A percentile compares a stretch with the other conserved stretches of the same genome.
Conservation (phyloP, 495 filamentous ascomycete species). For the Penicillium bialowiezense region DNA sequence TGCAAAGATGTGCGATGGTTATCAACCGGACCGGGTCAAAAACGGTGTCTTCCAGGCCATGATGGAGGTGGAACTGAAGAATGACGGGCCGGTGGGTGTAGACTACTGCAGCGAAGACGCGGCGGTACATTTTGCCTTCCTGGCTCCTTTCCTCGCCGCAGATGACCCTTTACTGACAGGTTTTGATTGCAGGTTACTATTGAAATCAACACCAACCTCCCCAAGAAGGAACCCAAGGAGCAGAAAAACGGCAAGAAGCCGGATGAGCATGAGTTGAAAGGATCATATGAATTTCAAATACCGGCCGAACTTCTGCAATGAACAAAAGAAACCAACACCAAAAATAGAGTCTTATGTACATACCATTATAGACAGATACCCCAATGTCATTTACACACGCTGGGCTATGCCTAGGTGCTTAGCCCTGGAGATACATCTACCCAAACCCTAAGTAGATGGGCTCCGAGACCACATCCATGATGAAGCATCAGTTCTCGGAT, state of each 20-base stretch:
- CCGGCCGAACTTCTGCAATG: conserved; percentile 41
- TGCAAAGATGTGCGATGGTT: conserved; percentile 67
- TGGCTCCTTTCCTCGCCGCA: conserved; percentile 26
- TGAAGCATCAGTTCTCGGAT: too few relatives aligned
- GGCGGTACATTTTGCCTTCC: conserved; percentile 53
- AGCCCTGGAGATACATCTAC: too few relatives aligned
- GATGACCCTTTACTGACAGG: conserved; percentile 13
- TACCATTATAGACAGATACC: too few relatives aligned
- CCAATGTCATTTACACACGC: too few relatives aligned
- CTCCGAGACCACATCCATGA: too few relatives aligned
- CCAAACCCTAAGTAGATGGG: too few relatives aligned
- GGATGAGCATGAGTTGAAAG: conserved; percentile 16
- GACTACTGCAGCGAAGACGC: conserved; percentile 63
- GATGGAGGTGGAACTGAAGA: conserved; percentile 95
- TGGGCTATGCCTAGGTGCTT: too few relatives aligned
- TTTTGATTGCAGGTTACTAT: conserved; percentile 57
- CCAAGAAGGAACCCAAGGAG: conserved; percentile 47
- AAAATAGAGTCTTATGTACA: too few relatives aligned
- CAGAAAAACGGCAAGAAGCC: conserved; percentile 19
- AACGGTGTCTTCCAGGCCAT: conserved; percentile 97
- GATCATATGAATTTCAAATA: conserved; percentile 36
- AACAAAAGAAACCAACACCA: not conserved
- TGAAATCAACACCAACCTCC: conserved; percentile 60
- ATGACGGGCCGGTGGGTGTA: conserved; percentile 89
- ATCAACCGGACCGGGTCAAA: conserved; percentile 75